A percentile compares a stretch with the other conserved stretches of the same genome.
These are phyloP conservation scores for Karstenula rhodostoma DNA, from an alignment of 2,329 filamentous ascomycete species.

Conservation along the genomic window DNA sequence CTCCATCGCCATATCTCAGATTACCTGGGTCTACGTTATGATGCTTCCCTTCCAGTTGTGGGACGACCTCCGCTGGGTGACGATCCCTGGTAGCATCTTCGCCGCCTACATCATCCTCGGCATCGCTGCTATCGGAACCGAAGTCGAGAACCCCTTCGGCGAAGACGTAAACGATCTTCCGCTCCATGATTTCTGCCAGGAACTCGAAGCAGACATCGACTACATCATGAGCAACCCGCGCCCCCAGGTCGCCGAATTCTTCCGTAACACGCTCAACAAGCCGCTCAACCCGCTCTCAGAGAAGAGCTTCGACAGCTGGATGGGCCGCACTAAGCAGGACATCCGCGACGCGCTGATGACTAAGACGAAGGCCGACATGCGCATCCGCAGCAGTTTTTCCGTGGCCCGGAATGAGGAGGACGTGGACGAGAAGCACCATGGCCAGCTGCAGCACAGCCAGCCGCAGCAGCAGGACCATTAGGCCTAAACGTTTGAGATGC, in stretches of 20 bases:
- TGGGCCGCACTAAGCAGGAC: constrained; percentile 47
- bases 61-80: constrained; percentile 70
- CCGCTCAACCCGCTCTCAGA: constrained; percentile 65
- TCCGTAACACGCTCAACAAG: constrained; percentile 58
- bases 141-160: constrained; percentile 88
- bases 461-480: constrained; percentile 15
- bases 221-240: constrained; percentile 69
- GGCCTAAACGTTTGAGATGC: background rate
- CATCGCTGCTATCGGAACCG: constrained; percentile 76
- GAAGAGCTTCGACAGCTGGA: constrained; percentile 51
- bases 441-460: constrained; percentile 17
- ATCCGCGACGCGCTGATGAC: constrained; percentile 55
- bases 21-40: constrained; percentile 84
- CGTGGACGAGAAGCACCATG: constrained; percentile 36
- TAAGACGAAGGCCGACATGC: constrained; percentile 51
- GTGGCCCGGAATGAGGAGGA: constrained; percentile 30
- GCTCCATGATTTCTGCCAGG: constrained; percentile 75
- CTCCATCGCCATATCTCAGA: constrained; percentile 83
- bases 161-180: constrained; percentile 78
- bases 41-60: constrained; percentile 84
- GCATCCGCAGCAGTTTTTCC: constrained; percentile 40
- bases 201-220: constrained; percentile 77
- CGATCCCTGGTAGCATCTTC: constrained; percentile 77
- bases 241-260: constrained; percentile 62
- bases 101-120: constrained; percentile 86